These are phyloP conservation scores for Chlorella vulgaris DNA, from an alignment of 139 green algal species.

Conservation along the genomic window DNA sequence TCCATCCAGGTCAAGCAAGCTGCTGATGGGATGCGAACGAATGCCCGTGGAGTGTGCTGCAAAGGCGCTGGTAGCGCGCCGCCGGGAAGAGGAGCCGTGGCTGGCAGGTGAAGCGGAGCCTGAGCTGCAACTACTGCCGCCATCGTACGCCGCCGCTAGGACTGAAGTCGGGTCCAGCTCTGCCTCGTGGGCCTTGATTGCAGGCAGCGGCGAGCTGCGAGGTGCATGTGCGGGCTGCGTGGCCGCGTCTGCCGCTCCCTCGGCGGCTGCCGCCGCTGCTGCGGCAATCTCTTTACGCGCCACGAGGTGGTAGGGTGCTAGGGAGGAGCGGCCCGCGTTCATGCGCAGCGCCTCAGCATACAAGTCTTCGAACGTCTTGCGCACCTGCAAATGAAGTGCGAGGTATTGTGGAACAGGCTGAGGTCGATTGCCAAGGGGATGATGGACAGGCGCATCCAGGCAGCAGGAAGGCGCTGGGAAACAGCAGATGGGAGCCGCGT, in stretches of 20 bases:
- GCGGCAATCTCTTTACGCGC: conserved; percentile 3
- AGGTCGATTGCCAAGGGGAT: too few relatives aligned
- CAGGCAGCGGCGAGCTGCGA: background rate
- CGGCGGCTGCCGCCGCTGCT: background rate
- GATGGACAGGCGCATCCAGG: too few relatives aligned
- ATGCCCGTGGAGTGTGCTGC: background rate
- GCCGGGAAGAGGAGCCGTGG: background rate
- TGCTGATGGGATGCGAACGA: background rate
- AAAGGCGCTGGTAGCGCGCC: background rate
- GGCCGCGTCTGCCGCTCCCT: background rate
- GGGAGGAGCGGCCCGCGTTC: background rate
- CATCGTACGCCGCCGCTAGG: background rate
- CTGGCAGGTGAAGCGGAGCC: too few relatives aligned
- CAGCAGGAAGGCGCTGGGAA: too few relatives aligned
- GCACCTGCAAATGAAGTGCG: background rate
- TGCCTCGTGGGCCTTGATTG: too few relatives aligned
- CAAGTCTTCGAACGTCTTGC: conserved; percentile 30
- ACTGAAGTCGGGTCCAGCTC: conserved; percentile 9
- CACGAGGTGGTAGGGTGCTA: conserved; percentile 11
- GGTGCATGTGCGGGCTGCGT: background rate
- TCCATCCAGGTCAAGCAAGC: conserved; percentile 7
- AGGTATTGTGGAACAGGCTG: too few relatives aligned
- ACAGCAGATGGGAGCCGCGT: too few relatives aligned
- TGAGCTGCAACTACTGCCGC: background rate
- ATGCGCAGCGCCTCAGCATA: conserved; percentile 30